Percentiles rank a stretch among this genome's conserved stretches.
phyloP scores from a whole-genome alignment of 768 basidiomycete genomes.

The Kwoniella mangroviensis region DNA sequence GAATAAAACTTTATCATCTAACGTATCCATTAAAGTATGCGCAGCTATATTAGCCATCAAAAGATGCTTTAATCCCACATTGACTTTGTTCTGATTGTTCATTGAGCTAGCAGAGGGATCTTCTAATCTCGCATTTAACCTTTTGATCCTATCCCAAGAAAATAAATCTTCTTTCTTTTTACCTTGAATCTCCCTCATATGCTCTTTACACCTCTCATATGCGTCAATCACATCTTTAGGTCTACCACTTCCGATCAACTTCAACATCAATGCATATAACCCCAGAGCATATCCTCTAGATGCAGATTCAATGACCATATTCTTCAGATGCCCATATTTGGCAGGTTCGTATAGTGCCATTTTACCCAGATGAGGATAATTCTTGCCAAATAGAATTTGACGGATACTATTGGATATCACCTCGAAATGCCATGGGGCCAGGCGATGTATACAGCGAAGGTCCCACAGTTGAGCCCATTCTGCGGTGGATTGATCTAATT shows the following conservation, averaged over 20 bases:
- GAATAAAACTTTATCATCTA: constrained; percentile 21
- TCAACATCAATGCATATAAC: constrained; percentile 21
- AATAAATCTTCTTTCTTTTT: constrained; percentile 23
- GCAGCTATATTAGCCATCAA: constrained; percentile 21
- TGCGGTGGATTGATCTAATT: background rate
- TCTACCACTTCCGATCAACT: constrained; percentile 20
- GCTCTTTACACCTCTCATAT: constrained; percentile 15
- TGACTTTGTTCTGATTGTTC: background rate
- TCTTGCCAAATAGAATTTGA: background rate
- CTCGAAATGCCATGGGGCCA: constrained; percentile 2
- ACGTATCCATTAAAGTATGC: constrained; percentile 16
- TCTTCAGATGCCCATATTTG: constrained; percentile 13
- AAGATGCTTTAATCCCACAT: constrained; percentile 13
- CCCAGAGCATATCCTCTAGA: constrained; percentile 22
- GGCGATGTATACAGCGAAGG: constrained; percentile 4
- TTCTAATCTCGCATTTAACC: constrained; percentile 26
- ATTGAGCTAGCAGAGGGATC: background rate
- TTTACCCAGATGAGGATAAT: constrained; percentile 13
- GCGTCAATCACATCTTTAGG: constrained; percentile 18
- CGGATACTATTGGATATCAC: background rate
- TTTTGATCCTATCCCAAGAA: constrained; percentile 21
- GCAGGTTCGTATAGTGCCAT: constrained; percentile 14
- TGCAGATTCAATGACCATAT: constrained; percentile 24
- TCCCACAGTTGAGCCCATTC: constrained; percentile 16
- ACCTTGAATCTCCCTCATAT: constrained; percentile 25